These are phyloP conservation scores for Elymus sibiricus DNA, from an alignment of 176 grass and related monocot species.

Conservation along the genomic window DNA sequence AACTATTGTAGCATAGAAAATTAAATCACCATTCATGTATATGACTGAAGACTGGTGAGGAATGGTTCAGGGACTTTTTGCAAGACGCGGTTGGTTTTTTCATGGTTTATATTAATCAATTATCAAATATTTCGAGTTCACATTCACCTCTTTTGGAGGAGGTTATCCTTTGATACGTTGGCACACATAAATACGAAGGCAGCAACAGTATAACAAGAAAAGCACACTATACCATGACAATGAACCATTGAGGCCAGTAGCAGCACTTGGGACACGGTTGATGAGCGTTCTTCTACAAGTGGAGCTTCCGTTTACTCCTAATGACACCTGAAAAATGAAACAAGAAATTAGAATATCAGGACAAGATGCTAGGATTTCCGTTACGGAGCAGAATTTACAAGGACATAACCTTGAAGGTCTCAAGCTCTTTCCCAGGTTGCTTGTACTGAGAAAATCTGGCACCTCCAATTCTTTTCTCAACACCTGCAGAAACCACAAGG, in stretches of 20 bases:
- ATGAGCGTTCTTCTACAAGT: conserved; percentile 24
- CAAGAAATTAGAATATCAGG: not conserved
- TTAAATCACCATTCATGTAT: not conserved
- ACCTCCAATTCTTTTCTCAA: conserved; percentile 50
- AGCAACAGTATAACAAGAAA: not conserved
- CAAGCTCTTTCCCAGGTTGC: conserved; percentile 24
- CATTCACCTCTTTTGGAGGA: not conserved
- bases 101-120: not conserved
- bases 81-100: not conserved
- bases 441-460: conserved; percentile 30
- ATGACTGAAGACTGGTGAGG: not conserved
- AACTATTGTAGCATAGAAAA: not conserved
- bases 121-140: not conserved
- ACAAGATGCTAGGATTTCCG: not conserved
- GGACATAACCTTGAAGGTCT: conserved; percentile 48
- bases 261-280: conserved; percentile 24
- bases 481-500: conserved; percentile 41
- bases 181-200: not conserved
- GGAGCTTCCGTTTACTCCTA: conserved; percentile 27
- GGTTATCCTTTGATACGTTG: not conserved
- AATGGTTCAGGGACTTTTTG: not conserved
- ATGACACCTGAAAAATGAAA: conserved; percentile 41
- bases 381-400: not conserved
- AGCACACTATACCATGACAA: conserved; percentile 41
- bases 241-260: conserved; percentile 40